A percentile compares a stretch with the other conserved stretches of the same genome.
Evolutionary conservation across 2,329 filamentous ascomycete species (phyloP).

Genomic region (Penicillium concentricum): DNA sequence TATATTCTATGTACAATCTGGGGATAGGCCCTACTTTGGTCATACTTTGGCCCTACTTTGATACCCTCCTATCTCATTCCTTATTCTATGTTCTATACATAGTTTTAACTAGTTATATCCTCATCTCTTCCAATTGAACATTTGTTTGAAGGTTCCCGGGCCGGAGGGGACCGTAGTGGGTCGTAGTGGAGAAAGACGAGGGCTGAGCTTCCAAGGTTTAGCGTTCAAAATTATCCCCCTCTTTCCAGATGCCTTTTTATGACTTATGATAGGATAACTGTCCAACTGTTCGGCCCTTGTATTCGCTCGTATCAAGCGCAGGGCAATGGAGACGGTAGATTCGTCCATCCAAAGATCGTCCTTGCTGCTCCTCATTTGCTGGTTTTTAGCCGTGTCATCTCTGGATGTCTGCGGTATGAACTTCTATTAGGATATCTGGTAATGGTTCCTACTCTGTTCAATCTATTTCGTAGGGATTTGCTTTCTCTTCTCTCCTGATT

Average conservation of each 20-base stretch:
- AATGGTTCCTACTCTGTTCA: conserved; percentile 9
- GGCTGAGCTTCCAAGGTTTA: conserved; percentile 13
- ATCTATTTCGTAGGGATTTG: conserved; percentile 13
- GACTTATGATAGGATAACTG: conserved; percentile 22
- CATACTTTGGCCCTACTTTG: too few species aligned
- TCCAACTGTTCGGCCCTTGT: conserved; percentile 26
- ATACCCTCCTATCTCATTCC: too few species aligned
- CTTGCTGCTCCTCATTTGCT: conserved; percentile 23
- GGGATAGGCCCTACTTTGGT: too few species aligned
- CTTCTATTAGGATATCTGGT: not conserved
- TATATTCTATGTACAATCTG: not conserved
- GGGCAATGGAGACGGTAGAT: conserved; percentile 17
- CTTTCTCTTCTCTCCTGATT: conserved; percentile 1
- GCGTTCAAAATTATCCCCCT: conserved; percentile 13
- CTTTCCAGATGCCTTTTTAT: conserved; percentile 11
- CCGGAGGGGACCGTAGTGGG: conserved; percentile 28
- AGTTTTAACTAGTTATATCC: too few species aligned
- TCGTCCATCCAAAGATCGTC: conserved; percentile 19
- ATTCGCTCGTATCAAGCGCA: conserved; percentile 12
- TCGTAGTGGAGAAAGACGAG: conserved; percentile 19
- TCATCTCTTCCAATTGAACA: too few species aligned
- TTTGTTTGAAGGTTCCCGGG: conserved; percentile 27
- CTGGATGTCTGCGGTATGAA: conserved; percentile 18
- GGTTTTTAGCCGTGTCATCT: conserved; percentile 19
- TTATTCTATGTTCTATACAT: too few species aligned